Evolutionary conservation across 2,329 filamentous ascomycete genomes (phyloP).

Genomic region (Lomentospora prolificans): DNA sequence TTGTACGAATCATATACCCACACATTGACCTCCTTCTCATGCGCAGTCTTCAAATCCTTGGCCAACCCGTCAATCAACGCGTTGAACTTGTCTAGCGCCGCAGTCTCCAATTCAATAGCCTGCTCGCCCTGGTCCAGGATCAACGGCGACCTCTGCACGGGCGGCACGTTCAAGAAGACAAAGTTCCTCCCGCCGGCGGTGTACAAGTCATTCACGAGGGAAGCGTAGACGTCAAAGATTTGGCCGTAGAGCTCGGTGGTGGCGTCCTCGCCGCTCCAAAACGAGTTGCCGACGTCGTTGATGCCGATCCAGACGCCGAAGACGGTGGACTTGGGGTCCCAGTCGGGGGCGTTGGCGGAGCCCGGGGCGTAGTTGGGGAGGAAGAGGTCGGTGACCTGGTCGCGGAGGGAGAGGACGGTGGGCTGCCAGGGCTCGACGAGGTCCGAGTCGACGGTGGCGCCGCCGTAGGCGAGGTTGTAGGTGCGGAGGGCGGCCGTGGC

Average conservation of each 20-base stretch:
- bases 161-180: constrained; percentile 48
- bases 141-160: constrained; percentile 42
- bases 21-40: constrained; percentile 30
- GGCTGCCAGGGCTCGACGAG: constrained; percentile 40
- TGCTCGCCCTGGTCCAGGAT: constrained; percentile 27
- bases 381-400: constrained; percentile 32
- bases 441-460: constrained; percentile 40
- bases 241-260: constrained; percentile 23
- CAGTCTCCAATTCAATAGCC: constrained; percentile 24
- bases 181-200: constrained; percentile 46
- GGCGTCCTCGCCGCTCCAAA: constrained; percentile 20
- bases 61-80: constrained; percentile 30
- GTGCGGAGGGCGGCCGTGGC: constrained; percentile 29
- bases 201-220: constrained; percentile 36
- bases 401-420: constrained; percentile 35
- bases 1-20: constrained; percentile 43
- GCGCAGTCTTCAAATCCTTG: constrained; percentile 24
- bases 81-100: constrained; percentile 43
- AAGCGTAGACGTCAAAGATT: constrained; percentile 33
- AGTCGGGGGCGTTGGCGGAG: constrained; percentile 23
- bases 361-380: constrained; percentile 16
- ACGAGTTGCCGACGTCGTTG: constrained; percentile 44
- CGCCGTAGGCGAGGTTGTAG: constrained; percentile 46
- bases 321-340: constrained; percentile 30
- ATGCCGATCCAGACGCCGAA: constrained; percentile 45